phyloP scores from a whole-genome alignment of 495 filamentous ascomycete genomes.

The Corynascus novoguineensis region DNA sequence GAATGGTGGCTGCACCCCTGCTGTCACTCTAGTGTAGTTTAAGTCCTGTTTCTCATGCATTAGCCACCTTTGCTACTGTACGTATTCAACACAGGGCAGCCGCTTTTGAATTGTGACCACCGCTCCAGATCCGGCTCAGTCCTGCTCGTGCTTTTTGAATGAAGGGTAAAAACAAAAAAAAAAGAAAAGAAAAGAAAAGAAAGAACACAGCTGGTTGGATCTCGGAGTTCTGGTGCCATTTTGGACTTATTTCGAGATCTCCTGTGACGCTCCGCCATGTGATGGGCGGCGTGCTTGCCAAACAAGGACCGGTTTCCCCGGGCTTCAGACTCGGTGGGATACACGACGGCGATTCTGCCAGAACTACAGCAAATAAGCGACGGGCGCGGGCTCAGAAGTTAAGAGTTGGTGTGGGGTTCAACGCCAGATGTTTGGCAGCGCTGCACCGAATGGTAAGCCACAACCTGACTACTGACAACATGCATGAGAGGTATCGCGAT shows the following conservation, averaged over 20 bases:
- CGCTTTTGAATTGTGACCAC: no score
- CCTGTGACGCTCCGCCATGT: background rate
- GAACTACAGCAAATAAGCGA: conserved; percentile 8
- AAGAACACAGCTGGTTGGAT: no score
- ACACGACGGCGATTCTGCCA: background rate
- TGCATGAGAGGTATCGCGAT: background rate
- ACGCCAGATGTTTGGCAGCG: background rate
- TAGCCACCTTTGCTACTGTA: conserved; percentile 2
- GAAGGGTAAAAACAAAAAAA: no score
- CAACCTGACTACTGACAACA: background rate
- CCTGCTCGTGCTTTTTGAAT: no score
- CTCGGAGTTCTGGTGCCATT: no score
- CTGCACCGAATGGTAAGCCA: background rate
- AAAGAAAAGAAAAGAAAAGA: no score
- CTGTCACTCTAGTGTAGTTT: no score
- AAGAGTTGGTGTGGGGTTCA: background rate
- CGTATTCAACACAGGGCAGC: background rate
- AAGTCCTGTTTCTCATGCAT: conserved; percentile 10
- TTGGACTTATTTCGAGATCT: background rate
- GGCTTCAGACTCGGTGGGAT: background rate
- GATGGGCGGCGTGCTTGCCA: background rate
- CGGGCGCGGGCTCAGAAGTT: background rate
- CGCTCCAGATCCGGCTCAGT: no score
- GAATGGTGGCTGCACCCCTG: background rate
- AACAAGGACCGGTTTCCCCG: background rate